Percentiles rank a stretch among this genome's conserved stretches.
phyloP scores from a whole-genome alignment of 495 filamentous ascomycete species.

The Penicillium goetzii region DNA sequence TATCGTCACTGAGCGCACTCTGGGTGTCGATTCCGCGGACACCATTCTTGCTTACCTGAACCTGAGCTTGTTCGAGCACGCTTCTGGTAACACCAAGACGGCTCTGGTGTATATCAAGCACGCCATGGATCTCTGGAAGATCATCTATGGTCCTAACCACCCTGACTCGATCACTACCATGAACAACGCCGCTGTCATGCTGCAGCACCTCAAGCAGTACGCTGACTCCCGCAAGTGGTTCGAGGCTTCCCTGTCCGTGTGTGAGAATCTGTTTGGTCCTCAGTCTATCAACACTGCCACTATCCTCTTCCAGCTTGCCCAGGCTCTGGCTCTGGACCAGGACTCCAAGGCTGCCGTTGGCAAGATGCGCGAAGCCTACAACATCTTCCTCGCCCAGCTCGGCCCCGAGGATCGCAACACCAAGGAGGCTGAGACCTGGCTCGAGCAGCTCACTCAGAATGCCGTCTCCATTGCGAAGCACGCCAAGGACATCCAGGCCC shows the following conservation, averaged over 20 bases:
- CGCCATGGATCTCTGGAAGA: slow-evolving; percentile 93
- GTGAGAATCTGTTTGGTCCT: slow-evolving; percentile 84
- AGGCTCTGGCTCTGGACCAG: slow-evolving; percentile 89
- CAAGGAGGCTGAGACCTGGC: slow-evolving; percentile 90
- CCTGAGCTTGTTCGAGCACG: slow-evolving; percentile 92
- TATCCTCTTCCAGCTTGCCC: slow-evolving; percentile 93
- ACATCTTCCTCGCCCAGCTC: slow-evolving; percentile 84
- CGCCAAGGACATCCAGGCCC: slow-evolving; percentile 79
- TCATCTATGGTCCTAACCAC: slow-evolving; percentile 91
- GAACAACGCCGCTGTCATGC: slow-evolving; percentile 99
- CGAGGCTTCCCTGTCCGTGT: slow-evolving; percentile 84
- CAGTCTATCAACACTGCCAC: slow-evolving; percentile 92
- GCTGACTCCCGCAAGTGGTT: slow-evolving; percentile 95
- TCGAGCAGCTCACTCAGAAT: slow-evolving; percentile 93
- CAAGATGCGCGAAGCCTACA: slow-evolving; percentile 93
- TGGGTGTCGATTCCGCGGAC: slow-evolving; percentile 91
- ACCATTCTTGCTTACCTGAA: slow-evolving; percentile 95
- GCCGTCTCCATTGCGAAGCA: slow-evolving; percentile 93
- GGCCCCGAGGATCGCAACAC: slow-evolving; percentile 92
- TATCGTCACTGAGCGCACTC: slow-evolving; percentile 91
- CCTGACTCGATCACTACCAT: slow-evolving; percentile 98
- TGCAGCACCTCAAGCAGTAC: slow-evolving; percentile 90
- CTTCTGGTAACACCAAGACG: slow-evolving; percentile 79
- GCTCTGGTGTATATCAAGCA: slow-evolving; percentile 88
- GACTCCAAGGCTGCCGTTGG: slow-evolving; percentile 87